Evolutionary conservation across 371 early-diverging fungal genomes (phyloP), one percentile per base, ranked within the genome.

Genomic region (Cokeromyces recurvatus): DNA sequence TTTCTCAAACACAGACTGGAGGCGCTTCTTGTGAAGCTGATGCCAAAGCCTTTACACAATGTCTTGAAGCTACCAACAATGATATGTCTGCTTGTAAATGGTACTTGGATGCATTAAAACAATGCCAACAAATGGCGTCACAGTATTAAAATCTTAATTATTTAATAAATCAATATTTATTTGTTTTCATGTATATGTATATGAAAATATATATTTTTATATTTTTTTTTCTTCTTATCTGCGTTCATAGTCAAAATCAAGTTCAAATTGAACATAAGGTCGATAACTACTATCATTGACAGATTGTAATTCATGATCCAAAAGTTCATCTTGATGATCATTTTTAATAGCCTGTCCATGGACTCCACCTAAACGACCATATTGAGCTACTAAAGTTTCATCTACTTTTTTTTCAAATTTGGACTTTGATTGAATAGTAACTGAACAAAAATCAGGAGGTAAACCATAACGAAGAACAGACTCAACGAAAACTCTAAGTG

Each of bases 391-490:
- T 55, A 94, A 58, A 5, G 72, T 61, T 15, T 85, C 87, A 19
- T 86, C 77, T 37, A 87, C 77, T 71, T 90, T 89, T 43, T 76
- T 66, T 31, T 91, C 91, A 52, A 80, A 74, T 64, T 89, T 89
- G 32, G 81, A 79, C 60, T 86, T 86, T 31, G 88, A 71, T 85
- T 81, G 82, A 49, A 97, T 79, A 8, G 89, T 61, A 53, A 89
- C 85, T 2, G 94, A 80, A 49, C 88, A 78, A 62, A 94, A 98
- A 58, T 97, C 91, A 16, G 96, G 92, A 19, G 98, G 95, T 16
- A 97, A 76, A 19, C 98, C 98, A 62, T 97, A 96, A 43, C 97
- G 91, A 59, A 98, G 69, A 0, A 98, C 84, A n/a, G 92, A 91
- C 63, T 98, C 98, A 23, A 95, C 94, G 77, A 91, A 95, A 24